phyloP scores from a whole-genome alignment of 306 rosid genomes.

The Mimosa bimucronata region DNA sequence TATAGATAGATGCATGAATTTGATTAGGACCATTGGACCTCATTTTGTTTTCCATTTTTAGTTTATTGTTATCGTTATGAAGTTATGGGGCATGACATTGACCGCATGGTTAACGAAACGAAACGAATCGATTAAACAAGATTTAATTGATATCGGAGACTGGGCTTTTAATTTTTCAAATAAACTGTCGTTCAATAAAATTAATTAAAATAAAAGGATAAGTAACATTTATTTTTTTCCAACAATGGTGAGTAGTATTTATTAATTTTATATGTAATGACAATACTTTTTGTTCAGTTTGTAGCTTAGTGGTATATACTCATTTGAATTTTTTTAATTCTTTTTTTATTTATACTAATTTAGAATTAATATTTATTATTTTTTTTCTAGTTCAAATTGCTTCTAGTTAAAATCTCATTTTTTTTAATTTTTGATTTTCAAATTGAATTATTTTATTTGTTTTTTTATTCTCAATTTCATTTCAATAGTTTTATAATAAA shows the following conservation, averaged over 20 bases:
- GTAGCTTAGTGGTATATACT: too few species aligned
- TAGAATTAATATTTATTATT: too few species aligned
- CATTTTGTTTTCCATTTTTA: not conserved
- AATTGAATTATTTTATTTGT: too few species aligned
- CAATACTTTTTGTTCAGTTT: not conserved
- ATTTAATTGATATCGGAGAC: not conserved
- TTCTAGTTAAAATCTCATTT: too few species aligned
- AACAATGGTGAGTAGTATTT: not conserved
- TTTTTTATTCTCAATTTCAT: too few species aligned
- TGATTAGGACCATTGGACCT: not conserved
- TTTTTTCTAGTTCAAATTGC: too few species aligned
- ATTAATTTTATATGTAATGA: not conserved
- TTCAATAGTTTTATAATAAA: too few species aligned
- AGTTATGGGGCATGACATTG: not conserved
- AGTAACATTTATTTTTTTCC: too few species aligned
- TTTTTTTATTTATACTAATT: too few species aligned
- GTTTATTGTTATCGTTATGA: not conserved
- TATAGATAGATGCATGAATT: not conserved
- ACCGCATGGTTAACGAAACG: not conserved
- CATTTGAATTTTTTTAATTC: too few species aligned
- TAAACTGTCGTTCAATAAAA: not conserved
- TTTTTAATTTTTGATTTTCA: too few species aligned
- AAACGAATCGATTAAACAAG: not conserved
- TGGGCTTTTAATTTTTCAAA: not conserved
- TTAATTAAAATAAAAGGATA: not conserved